A percentile compares a stretch with the other conserved stretches of the same genome.
Evolutionary conservation across 495 filamentous ascomycete species (phyloP).

Genomic region (Neurospora sp.): DNA sequence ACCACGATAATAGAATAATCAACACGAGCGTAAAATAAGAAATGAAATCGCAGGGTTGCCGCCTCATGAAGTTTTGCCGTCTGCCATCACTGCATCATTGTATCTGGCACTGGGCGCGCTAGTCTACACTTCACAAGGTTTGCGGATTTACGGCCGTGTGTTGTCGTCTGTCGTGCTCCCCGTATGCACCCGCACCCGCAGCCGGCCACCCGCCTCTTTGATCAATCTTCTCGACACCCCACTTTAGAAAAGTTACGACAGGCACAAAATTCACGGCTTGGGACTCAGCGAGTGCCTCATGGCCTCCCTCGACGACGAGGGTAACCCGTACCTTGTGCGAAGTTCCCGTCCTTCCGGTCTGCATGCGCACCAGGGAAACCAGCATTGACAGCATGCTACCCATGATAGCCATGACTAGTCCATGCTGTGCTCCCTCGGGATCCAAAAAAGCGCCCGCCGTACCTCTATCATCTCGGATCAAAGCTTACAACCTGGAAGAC

Average conservation of each 20-base stretch:
- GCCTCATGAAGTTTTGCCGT: neutral
- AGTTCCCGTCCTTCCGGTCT: slow-evolving; percentile 21
- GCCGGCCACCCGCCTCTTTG: neutral
- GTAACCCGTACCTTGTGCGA: slow-evolving; percentile 1
- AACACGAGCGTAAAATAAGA: neutral
- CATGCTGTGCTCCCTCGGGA: neutral
- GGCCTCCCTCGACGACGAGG: neutral
- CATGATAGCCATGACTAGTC: neutral
- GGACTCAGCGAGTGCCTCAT: neutral
- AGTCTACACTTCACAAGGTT: neutral
- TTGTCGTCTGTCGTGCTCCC: slow-evolving; percentile 11
- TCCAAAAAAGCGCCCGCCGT: neutral
- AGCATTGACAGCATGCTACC: neutral
- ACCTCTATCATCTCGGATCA: neutral
- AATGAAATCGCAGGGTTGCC: neutral
- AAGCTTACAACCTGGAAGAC: neutral
- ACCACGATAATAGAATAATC: neutral
- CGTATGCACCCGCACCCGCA: neutral
- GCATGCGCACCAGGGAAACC: slow-evolving; percentile 1
- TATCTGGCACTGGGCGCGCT: neutral
- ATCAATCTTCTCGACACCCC: neutral
- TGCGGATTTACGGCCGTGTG: slow-evolving; percentile 14
- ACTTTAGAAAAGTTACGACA: neutral
- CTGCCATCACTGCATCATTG: neutral
- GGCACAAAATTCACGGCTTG: neutral